Evolutionary conservation across 2,329 filamentous ascomycete genomes (phyloP).

Genomic region (Xylariaceae sp.): DNA sequence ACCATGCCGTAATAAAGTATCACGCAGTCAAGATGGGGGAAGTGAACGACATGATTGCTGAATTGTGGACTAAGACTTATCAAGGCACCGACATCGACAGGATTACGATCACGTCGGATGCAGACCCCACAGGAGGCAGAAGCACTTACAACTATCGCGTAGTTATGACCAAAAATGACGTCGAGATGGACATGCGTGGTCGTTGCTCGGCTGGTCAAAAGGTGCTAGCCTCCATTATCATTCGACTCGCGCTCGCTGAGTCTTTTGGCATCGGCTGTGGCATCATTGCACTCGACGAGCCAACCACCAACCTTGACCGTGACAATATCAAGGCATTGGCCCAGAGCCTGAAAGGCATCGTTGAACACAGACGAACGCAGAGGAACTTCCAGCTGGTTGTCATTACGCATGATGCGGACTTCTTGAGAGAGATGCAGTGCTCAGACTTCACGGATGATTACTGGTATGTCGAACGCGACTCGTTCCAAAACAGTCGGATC

Average conservation of each 20-base stretch:
- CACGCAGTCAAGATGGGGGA: conserved; percentile 97
- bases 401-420: conserved; percentile 98
- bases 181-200: conserved; percentile 99
- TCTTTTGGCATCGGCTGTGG: conserved; percentile 96
- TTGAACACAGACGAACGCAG: conserved; percentile 77
- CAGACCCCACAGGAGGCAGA: conserved; percentile 69
- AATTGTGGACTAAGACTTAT: conserved; percentile 97
- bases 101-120: conserved; percentile 90
- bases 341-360: conserved; percentile 80
- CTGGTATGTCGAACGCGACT: conserved; percentile 79
- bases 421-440: conserved; percentile 88
- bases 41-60: conserved; percentile 90
- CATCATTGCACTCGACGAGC: conserved; percentile 93
- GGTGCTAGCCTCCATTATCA: conserved; percentile 94
- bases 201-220: conserved; percentile 96
- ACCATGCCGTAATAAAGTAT: conserved; percentile 97
- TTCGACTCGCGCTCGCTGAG: conserved; percentile 91
- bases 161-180: conserved; percentile 95
- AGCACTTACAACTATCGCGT: conserved; percentile 95
- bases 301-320: conserved; percentile 91
- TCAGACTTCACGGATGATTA: conserved; percentile 91
- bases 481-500: conserved; percentile 84
- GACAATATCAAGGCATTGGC: conserved; percentile 94
- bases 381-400: conserved; percentile 97
- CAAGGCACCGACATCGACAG: conserved; percentile 96